phyloP scores from a whole-genome alignment of 306 rosid species.

The Luffa acutangula region DNA sequence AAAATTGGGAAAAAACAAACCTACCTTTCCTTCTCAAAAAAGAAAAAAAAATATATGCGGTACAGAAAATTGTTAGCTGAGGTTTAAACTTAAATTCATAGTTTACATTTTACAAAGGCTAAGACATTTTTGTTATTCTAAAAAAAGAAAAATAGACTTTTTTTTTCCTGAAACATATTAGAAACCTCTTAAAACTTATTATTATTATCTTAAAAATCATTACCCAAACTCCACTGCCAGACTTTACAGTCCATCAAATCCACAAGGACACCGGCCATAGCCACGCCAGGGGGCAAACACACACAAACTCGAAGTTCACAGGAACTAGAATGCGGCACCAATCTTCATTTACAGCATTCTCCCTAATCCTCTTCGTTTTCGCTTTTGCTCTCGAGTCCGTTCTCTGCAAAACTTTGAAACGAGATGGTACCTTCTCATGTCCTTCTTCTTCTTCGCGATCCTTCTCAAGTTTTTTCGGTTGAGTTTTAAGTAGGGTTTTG shows the following conservation, averaged over 20 bases:
- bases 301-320: not conserved
- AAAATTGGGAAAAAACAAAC: too few relatives aligned
- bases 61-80: too few relatives aligned
- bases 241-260: not conserved
- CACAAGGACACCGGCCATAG: not conserved
- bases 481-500: not conserved
- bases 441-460: not conserved
- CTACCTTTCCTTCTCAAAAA: too few relatives aligned
- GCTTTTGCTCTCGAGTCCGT: not conserved
- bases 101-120: too few relatives aligned
- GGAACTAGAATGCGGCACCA: not conserved
- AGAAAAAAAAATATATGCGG: too few relatives aligned
- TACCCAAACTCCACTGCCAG: not conserved
- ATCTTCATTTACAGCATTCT: not conserved
- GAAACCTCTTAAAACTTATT: too few relatives aligned
- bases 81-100: too few relatives aligned
- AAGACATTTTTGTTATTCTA: too few relatives aligned
- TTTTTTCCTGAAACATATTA: too few relatives aligned
- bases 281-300: not conserved
- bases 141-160: too few relatives aligned
- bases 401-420: constrained; percentile 8
- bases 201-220: too few relatives aligned
- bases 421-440: constrained; percentile 37
- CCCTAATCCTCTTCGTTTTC: not conserved
- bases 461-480: not conserved